Evolutionary conservation across 352 stramenopile genomes (phyloP).

Genomic region (Peronosclerospora sorghi): DNA sequence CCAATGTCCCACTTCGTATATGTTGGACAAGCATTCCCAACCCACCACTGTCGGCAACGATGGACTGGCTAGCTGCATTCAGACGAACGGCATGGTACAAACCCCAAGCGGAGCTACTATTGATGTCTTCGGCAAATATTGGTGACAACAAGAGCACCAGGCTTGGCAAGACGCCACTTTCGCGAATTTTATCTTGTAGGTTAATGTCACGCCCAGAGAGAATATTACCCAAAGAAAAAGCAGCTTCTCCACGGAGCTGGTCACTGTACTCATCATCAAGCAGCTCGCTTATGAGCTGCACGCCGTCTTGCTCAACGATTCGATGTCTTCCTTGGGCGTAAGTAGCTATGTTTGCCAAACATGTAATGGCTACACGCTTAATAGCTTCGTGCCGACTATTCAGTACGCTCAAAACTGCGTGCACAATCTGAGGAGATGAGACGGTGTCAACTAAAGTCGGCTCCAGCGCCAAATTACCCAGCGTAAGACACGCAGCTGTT

Average conservation of each 20-base stretch:
- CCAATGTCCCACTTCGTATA: constrained; percentile 20
- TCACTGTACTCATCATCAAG: constrained; percentile 47
- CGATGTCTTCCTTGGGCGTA: constrained; percentile 24
- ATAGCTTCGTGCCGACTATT: constrained; percentile 48
- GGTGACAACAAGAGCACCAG: constrained; percentile 56
- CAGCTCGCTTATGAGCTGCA: constrained; percentile 32
- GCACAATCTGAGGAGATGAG: constrained; percentile 26
- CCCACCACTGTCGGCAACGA: constrained; percentile 47
- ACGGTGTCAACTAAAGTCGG: constrained; percentile 17
- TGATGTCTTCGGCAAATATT: constrained; percentile 53
- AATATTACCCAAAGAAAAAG: constrained; percentile 61
- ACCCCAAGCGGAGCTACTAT: constrained; percentile 59
- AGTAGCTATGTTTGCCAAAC: constrained; percentile 43
- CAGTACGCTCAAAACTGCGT: constrained; percentile 32
- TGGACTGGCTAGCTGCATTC: constrained; percentile 49
- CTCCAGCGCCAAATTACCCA: constrained; percentile 58
- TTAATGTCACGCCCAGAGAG: constrained; percentile 45
- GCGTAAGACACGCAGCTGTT: constrained; percentile 41
- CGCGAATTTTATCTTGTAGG: constrained; percentile 43
- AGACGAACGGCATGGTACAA: constrained; percentile 58
- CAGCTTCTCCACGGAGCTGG: constrained; percentile 35
- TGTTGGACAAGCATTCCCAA: constrained; percentile 50
- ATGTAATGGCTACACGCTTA: constrained; percentile 38
- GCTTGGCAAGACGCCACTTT: constrained; percentile 40
- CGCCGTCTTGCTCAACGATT: constrained; percentile 35